Percentiles rank a stretch among this genome's conserved stretches.
Conservation (phyloP, 2,329 filamentous ascomycete species). For the Fusarium keratoplasticum region DNA sequence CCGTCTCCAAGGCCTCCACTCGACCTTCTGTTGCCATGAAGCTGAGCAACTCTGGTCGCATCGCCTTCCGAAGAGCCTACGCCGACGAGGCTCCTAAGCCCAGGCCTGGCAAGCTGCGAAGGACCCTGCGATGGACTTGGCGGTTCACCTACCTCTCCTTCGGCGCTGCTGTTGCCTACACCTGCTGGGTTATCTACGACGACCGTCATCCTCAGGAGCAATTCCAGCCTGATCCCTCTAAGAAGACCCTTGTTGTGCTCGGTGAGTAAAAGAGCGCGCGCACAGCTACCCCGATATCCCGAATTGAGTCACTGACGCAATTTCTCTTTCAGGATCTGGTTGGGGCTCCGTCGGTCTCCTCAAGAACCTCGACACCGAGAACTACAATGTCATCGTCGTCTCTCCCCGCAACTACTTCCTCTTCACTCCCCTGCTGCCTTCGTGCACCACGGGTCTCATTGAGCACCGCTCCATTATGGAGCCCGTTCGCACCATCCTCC, state of each 20-base stretch:
- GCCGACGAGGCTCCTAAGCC: constrained; percentile 64
- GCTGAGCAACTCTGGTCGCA: constrained; percentile 51
- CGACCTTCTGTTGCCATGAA: constrained; percentile 50
- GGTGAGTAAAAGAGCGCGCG: constrained; percentile 66
- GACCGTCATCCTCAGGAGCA: constrained; percentile 86
- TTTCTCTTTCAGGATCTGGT: constrained; percentile 76
- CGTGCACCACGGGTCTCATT: constrained; percentile 96
- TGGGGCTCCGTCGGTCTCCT: constrained; percentile 96
- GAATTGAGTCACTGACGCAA: constrained; percentile 39
- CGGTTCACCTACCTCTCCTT: constrained; percentile 82
- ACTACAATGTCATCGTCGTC: constrained; percentile 98
- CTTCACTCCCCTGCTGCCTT: constrained; percentile 96
- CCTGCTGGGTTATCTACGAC: constrained; percentile 85
- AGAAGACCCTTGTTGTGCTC: constrained; percentile 97
- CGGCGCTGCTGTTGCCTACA: constrained; percentile 75
- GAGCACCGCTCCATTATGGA: constrained; percentile 99
- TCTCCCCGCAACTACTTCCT: constrained; percentile 99
- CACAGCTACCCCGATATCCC: constrained; percentile 13
- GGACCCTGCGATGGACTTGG: constrained; percentile 83
- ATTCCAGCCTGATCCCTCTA: constrained; percentile 80
- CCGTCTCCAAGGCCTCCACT: constrained; percentile 44
- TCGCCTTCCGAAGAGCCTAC: constrained; percentile 58
- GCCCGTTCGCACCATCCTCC: constrained; percentile 93
- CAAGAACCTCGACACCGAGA: constrained; percentile 98
- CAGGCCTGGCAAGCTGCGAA: constrained; percentile 70